Evolutionary conservation across 768 basidiomycete species (phyloP), one percentile per base, ranked within the genome.

Genomic region (Rhodotorula toruloides): DNA sequence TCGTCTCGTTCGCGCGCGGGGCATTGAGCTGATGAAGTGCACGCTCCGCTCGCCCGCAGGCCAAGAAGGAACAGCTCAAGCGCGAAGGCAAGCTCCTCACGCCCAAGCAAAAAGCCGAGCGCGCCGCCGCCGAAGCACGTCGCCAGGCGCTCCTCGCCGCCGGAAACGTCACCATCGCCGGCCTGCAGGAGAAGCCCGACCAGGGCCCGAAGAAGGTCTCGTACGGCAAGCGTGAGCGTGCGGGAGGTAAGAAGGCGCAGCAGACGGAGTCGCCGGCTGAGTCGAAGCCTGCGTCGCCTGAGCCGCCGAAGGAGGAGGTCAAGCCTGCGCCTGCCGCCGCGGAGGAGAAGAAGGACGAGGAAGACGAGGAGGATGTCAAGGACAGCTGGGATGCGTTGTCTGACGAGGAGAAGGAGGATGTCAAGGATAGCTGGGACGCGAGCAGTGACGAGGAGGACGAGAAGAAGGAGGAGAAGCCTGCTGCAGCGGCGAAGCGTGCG

Each of bases 91-190:
- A 88, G 52, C 80, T 94, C 32, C 82, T 98, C 55, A 98, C 94
- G n/a, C 92, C 94, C 78, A 96, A 93, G 79, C 93, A 98, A 77
- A 94, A 91, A 78, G 88, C 90, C 75, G 93, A 97, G 77, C 86
- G 83, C 72, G 89, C 88, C 29, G 88, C 86, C 71, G 92, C 91
- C 5, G 93, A 97, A 77, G 84, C 90, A 37, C 86, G 92, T 61
- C 89, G 86, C 76, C 85, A 94, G 76, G 93, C 94, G 4, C 83
- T 98, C 58, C 81, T 98, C 55, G 87, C 89, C 27, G 88, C 89
- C 42, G 92, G 91, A 55, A 72, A 72, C n/a, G 88, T 88, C 54
- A 86, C 87, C 72, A 88, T 99, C 65, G 92, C 93, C 74, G 96
- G 90, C 66, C 80, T 98, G 27, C 87, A 79, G 37, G 76, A 82